Evolutionary conservation across 495 filamentous ascomycete genomes (phyloP).

Genomic region (Neurospora tetraspora): DNA sequence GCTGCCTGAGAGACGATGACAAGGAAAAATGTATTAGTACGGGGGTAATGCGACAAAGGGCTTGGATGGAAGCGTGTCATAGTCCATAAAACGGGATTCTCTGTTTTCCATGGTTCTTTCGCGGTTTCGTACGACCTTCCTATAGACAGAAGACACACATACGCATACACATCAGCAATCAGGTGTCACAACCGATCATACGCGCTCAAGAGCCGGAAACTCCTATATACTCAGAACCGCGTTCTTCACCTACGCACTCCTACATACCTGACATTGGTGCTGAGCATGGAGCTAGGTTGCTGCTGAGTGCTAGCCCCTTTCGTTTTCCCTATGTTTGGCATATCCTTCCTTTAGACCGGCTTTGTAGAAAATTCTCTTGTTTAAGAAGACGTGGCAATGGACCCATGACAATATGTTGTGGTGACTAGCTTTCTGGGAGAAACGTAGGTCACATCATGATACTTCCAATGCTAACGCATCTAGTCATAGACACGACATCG

Average conservation of each 20-base stretch:
- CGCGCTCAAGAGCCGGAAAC: neutral
- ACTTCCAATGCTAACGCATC: neutral
- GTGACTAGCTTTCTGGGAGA: neutral
- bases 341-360: neutral
- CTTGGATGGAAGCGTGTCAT: neutral
- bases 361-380: neutral
- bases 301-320: neutral
- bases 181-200: neutral
- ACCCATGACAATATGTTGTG: neutral
- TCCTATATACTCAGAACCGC: neutral
- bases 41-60: slow-evolving; percentile 5
- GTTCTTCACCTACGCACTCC: neutral
- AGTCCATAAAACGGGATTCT: neutral
- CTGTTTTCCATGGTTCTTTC: neutral
- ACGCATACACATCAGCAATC: neutral
- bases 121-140: neutral
- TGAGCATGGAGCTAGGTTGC: neutral
- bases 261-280: neutral
- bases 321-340: neutral
- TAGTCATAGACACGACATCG: neutral
- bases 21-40: slow-evolving; percentile 13
- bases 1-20: neutral
- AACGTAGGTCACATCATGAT: neutral
- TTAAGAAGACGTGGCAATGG: neutral
- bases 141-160: slow-evolving; percentile 6